Evolutionary conservation across 371 early-diverging fungal genomes (phyloP).

Genomic region (Mycotypha africana): DNA sequence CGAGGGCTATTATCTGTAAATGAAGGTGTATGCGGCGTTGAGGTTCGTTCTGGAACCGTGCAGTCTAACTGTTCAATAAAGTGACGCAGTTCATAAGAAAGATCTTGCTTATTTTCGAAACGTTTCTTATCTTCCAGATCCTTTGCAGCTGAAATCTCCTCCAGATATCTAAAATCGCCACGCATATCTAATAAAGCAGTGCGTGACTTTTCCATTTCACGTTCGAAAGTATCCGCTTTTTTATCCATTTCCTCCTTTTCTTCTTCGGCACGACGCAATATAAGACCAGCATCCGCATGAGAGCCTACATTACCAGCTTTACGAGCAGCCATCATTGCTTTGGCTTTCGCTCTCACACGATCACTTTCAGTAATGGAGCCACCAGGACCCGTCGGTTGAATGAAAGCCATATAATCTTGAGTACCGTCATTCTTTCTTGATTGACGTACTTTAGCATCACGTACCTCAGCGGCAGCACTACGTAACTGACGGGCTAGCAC

Average conservation of each 20-base stretch:
- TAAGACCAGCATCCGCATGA: conserved; percentile 23
- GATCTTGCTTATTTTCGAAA: conserved; percentile 41
- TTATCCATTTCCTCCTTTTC: conserved; percentile 38
- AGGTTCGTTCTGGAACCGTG: conserved; percentile 8
- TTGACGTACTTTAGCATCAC: conserved; percentile 48
- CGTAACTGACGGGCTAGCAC: conserved; percentile 48
- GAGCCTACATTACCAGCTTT: conserved; percentile 29
- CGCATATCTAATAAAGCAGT: conserved; percentile 33
- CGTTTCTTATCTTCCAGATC: conserved; percentile 33
- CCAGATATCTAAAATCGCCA: conserved; percentile 33
- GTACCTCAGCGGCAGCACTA: conserved; percentile 46
- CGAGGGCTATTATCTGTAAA: conserved; percentile 1
- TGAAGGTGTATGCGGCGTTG: background rate
- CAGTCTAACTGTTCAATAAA: conserved; percentile 39
- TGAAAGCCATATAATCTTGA: conserved; percentile 36
- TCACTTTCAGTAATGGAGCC: conserved; percentile 56
- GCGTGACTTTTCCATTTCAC: conserved; percentile 37
- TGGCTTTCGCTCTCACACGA: conserved; percentile 60
- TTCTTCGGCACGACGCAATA: conserved; percentile 35
- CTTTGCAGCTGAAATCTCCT: conserved; percentile 16
- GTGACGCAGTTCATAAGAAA: conserved; percentile 38
- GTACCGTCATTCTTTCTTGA: conserved; percentile 33
- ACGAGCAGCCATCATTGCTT: conserved; percentile 60
- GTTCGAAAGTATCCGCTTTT: conserved; percentile 34
- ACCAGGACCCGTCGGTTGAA: conserved; percentile 56